These are phyloP conservation scores for Erigeron philadelphicus DNA, from an alignment of 140 eudicot species.

Conservation along the genomic window DNA sequence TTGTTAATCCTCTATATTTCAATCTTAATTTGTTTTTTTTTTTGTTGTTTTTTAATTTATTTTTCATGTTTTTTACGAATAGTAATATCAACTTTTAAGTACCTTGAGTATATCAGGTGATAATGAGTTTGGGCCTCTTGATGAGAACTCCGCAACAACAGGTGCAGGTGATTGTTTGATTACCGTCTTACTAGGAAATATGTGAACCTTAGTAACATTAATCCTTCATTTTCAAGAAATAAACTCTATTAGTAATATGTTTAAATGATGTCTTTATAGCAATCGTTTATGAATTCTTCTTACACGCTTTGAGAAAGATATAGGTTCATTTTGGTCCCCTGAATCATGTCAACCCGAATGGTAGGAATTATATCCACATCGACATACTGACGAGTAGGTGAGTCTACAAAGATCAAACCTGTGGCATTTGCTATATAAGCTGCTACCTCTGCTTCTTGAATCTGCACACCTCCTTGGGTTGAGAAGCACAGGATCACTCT, in stretches of 20 bases:
- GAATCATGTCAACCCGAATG: conserved; percentile 47
- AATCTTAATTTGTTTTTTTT: too few relatives aligned
- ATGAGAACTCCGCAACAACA: conserved; percentile 53
- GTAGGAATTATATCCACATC: conserved; percentile 56
- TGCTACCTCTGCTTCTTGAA: conserved; percentile 51
- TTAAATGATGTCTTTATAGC: neutral
- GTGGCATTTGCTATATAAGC: conserved; percentile 42
- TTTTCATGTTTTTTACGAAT: neutral
- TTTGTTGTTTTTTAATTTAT: neutral
- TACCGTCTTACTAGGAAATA: conserved; percentile 48
- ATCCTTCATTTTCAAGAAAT: conserved; percentile 36
- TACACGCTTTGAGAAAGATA: conserved; percentile 46
- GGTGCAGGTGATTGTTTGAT: conserved; percentile 55
- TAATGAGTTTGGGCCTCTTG: conserved; percentile 74
- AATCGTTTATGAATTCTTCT: neutral
- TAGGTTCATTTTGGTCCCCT: conserved; percentile 44
- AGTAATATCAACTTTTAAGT: neutral
- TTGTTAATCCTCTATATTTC: neutral
- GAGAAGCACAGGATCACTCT: conserved; percentile 59
- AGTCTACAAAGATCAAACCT: conserved; percentile 58
- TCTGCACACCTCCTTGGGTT: conserved; percentile 33
- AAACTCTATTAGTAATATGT: neutral
- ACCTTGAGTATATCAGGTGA: conserved; percentile 73
- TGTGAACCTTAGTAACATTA: conserved; percentile 30
- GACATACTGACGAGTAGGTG: conserved; percentile 45